These are phyloP conservation scores for Fusarium setosum DNA, from an alignment of 2,329 filamentous ascomycete species.

Conservation along the genomic window DNA sequence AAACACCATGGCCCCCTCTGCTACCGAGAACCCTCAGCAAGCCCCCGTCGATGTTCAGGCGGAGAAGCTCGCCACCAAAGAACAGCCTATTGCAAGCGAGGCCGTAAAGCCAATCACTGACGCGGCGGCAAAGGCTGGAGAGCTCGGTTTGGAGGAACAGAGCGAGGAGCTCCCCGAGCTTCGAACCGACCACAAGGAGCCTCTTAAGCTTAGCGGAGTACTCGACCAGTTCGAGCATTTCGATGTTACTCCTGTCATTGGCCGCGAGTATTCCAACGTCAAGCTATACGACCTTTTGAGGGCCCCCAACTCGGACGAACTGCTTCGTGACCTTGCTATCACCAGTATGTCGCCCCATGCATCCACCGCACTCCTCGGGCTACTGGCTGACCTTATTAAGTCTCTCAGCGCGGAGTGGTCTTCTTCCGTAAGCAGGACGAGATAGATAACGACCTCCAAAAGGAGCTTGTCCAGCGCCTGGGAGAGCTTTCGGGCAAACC, in stretches of 20 bases:
- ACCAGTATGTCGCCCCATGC: constrained; percentile 55
- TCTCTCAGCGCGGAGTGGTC: constrained; percentile 72
- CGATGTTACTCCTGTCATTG: constrained; percentile 59
- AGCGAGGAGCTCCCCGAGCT: too few species aligned
- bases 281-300: constrained; percentile 61
- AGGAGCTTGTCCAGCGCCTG: constrained; percentile 67
- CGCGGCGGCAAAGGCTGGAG: too few species aligned
- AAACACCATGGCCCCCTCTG: too few species aligned
- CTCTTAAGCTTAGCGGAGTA: constrained; percentile 2
- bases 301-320: constrained; percentile 63
- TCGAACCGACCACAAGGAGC: constrained; percentile 14
- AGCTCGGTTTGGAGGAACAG: too few species aligned
- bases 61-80: too few species aligned
- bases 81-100: too few species aligned
- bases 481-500: constrained; percentile 71
- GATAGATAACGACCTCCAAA: constrained; percentile 68
- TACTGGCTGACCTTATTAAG: too few species aligned
- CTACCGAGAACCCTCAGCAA: too few species aligned
- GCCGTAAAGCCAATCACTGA: too few species aligned
- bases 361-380: too few species aligned
- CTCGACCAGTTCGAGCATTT: constrained; percentile 43
- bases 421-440: constrained; percentile 72
- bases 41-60: too few species aligned
- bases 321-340: constrained; percentile 70
- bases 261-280: constrained; percentile 62